Evolutionary conservation across 768 basidiomycete species (phyloP), one percentile per base, ranked within the genome.

Genomic region (Termitomyces sp.): DNA sequence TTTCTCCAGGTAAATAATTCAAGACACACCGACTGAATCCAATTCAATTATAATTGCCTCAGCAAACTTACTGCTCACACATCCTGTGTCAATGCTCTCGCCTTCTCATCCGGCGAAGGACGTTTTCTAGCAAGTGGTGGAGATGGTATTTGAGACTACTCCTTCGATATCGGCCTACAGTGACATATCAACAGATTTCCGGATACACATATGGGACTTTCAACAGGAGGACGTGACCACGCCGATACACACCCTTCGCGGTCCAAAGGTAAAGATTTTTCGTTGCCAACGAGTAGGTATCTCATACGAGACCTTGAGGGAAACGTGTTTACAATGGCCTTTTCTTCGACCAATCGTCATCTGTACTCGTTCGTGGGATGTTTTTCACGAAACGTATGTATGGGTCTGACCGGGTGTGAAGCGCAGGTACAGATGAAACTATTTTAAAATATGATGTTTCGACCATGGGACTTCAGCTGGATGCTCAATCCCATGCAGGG

Each of bases 311-410:
- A 30, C 3, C 22, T 45, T 18, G 16, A 92, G 90, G 79, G 78
- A 44, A 91, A 90, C 63, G 80, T 91, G 37, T 84, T 93, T 68
- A 79, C 82, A 18, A 73, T 92, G 33, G 81, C 81, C 49, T 91
- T 92, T 72, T 90, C 89, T 6, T 79, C 85, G 0, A 77, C 78
- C 22, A 88, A 63, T 48, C 59, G 41, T 16, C 54, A 53, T 49
- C 6, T 63, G n/a, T 63, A 60, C 50, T 63, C 24, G 50, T 64
- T 62, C 33, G 57, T 61, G 39, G 20, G 15, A 59, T 53, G 20
- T 63, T 34, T 67, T 63, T 57, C 20, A 5, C 11, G 24, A 20
- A 16, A n/a, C 12, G 20, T 47, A 22, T 33, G 27, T 54, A 27
- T 27, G 27, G 46, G 20, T 36, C 56, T 55, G 44, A 52, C 56